These are phyloP conservation scores for Russula sp. DNA, from an alignment of 768 basidiomycete species.

Conservation along the genomic window DNA sequence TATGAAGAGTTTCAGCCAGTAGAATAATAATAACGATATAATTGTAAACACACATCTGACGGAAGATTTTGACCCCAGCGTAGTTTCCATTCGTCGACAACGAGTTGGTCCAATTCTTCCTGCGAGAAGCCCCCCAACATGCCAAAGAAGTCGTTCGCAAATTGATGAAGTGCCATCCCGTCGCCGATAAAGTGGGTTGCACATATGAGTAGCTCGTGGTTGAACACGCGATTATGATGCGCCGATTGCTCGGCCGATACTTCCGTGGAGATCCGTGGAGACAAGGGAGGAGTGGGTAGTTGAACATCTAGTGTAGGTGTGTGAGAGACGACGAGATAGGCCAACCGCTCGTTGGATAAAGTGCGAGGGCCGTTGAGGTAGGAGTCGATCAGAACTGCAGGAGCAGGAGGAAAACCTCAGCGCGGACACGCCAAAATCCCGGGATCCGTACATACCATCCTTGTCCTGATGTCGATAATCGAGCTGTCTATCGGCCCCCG, in stretches of 20 bases:
- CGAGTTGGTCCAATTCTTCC: slow-evolving; percentile 35
- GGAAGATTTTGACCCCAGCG: slow-evolving; percentile 33
- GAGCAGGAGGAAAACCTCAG: not conserved
- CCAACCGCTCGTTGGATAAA: slow-evolving; percentile 62
- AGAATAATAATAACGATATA: not conserved
- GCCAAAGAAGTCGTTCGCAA: slow-evolving; percentile 75
- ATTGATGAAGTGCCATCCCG: slow-evolving; percentile 81
- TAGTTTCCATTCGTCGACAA: slow-evolving; percentile 38
- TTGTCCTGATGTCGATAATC: slow-evolving; percentile 51
- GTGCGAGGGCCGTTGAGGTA: slow-evolving; percentile 80
- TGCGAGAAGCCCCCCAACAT: slow-evolving; percentile 47
- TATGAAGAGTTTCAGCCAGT: slow-evolving; percentile 3
- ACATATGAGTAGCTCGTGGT: slow-evolving; percentile 67
- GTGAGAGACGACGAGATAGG: slow-evolving; percentile 57
- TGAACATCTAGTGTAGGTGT: slow-evolving; percentile 26
- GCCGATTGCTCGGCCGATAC: slow-evolving; percentile 26
- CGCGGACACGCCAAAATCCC: not conserved
- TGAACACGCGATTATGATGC: slow-evolving; percentile 28
- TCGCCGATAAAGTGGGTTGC: slow-evolving; percentile 83
- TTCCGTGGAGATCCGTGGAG: slow-evolving; percentile 32
- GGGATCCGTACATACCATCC: slow-evolving; percentile 45
- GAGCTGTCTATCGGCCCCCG: slow-evolving; percentile 47
- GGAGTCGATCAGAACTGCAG: slow-evolving; percentile 55
- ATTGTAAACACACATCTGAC: slow-evolving; percentile 25
- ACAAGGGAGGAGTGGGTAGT: slow-evolving; percentile 38